Conservation (phyloP, 2,329 filamentous ascomycete genomes). For the Fusarium nelsonii region DNA sequence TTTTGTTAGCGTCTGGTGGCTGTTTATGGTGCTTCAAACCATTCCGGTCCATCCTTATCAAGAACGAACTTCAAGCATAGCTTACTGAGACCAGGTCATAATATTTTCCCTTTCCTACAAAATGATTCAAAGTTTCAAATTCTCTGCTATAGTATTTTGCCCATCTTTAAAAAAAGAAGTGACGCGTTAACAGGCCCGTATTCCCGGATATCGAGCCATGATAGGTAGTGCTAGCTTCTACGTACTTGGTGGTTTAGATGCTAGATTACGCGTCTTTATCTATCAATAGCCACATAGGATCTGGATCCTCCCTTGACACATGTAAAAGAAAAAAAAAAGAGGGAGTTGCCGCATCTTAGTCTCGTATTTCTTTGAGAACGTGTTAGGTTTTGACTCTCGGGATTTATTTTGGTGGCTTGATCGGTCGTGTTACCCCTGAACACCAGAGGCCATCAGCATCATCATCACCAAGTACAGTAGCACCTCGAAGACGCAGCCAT, state of each 20-base stretch:
- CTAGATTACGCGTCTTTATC: slow-evolving; percentile 33
- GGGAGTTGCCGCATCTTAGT: slow-evolving; percentile 1
- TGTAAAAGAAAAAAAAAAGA: too few species aligned
- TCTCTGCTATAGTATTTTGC: neutral
- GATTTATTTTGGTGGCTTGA: slow-evolving; percentile 3
- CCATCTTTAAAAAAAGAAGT: neutral
- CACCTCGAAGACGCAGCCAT: slow-evolving; percentile 21
- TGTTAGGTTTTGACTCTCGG: slow-evolving; percentile 10
- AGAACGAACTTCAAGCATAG: neutral
- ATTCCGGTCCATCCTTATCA: neutral
- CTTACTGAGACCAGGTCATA: neutral
- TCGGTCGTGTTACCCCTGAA: slow-evolving; percentile 33
- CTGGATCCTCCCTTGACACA: slow-evolving; percentile 20
- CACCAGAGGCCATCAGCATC: slow-evolving; percentile 1
- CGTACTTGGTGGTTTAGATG: slow-evolving; percentile 5
- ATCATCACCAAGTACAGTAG: slow-evolving; percentile 18
- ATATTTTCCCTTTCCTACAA: neutral
- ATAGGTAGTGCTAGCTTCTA: slow-evolving; percentile 18
- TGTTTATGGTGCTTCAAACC: neutral
- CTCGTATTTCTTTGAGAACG: neutral
- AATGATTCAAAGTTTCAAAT: neutral
- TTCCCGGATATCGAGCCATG: slow-evolving; percentile 17
- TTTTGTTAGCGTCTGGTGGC: slow-evolving; percentile 17
- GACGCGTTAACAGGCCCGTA: slow-evolving; percentile 24
- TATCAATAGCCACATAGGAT: slow-evolving; percentile 4